Evolutionary conservation across 2,329 filamentous ascomycete species (phyloP), one percentile per base, ranked within the genome.

Genomic region (Sclerotinia trifoliorum): DNA sequence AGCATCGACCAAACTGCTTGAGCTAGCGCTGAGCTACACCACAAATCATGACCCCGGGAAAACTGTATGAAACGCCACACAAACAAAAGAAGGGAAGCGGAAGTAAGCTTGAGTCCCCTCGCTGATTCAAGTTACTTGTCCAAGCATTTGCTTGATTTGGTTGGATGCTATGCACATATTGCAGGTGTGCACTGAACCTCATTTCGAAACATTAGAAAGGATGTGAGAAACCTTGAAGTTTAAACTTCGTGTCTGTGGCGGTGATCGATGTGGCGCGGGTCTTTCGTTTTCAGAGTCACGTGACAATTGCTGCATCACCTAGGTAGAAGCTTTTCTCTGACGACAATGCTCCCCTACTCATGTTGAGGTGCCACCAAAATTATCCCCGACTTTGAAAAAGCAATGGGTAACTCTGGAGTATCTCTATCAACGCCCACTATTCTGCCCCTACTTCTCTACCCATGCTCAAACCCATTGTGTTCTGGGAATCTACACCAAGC

Each of bases 121-220:
- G 39, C 58, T 39, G 46, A 35, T 62, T 51, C 46, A 62, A 19
- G 58, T 24, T 35, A 56, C 32, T 42, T 42, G 39, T 24, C 32
- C 32, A n/a, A 42, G 35, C 11, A 57, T n/a, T 24, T 61, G 4
- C 26, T 29, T 13, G 24, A 32, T 60, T 19, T 60, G 57, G 48
- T 5, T 61, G 57, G 42, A 61, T 46, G 6, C n/a, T 42, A 13
- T 42, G 26, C 39, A 17, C 13, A 17, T 42, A 15, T 42, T 42
- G 26, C 39, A 17, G 39, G 39, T 42, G 39, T 52, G 60, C 60
- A 52, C 17, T 63, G 60, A 63, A 51, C 61, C 24, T 54, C 49
- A 42, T 26, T 52, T 64, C 61, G 48, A 64, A 44, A 64, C 61
- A 29, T 26, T 35, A 51, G 21, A 42, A 15, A 39, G 7, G 35